Base-by-base conservation (phyloP, 2,329 filamentous ascomycete genomes). In the Biscogniauxia mediterranea region DNA sequence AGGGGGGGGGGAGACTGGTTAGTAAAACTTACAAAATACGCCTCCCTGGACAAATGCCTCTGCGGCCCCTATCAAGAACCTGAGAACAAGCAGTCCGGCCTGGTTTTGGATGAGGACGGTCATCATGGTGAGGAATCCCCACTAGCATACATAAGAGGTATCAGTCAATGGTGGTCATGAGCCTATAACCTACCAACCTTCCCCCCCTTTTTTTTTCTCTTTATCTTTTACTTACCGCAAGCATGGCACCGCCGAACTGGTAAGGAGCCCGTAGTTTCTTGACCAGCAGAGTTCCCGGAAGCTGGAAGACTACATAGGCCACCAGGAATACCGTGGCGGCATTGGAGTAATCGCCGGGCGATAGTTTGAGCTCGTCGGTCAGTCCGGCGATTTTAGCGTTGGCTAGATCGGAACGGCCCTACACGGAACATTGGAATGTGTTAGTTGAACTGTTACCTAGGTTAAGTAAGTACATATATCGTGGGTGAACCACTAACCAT, bases 351-450 rank as follows among this genome's bases (percentile, higher is more conserved):
- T 65, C 65, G 1, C 55, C 42, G 2, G 66, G 57, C 13, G 60
- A 63, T 19, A 70, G 64, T 1, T 32, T 53, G 25, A 70, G 50
- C 8, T 70, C 68, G 5, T 69, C 64, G 1, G 28, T 64, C 13
- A 70, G 62, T 1, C 68, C 68, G 19, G 68, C 67, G 13, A 70
- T 65, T 28, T 68, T 68, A 28, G 68, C 67, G n/a, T 70, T 70
- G 19, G 61, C 63, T 13, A 70, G 62, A 60, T 69, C 68, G 11
- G 68, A 68, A 28, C 65, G 67, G n/a, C 68, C 68, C 68, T 68
- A 5, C 23, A 5, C 2, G 13, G 3, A 3, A n/a, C 7, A 46
- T n/a, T n/a, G n/a, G n/a, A n/a, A 28, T 23, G 28, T 20, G 23
- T 49, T 38, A 21, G 55, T 46, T 42, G 53, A 53, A 23, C 64